A percentile compares a stretch with the other conserved stretches of the same genome.
phyloP scores from a whole-genome alignment of 2,329 filamentous ascomycete genomes.

The Neonectria magnoliae region DNA sequence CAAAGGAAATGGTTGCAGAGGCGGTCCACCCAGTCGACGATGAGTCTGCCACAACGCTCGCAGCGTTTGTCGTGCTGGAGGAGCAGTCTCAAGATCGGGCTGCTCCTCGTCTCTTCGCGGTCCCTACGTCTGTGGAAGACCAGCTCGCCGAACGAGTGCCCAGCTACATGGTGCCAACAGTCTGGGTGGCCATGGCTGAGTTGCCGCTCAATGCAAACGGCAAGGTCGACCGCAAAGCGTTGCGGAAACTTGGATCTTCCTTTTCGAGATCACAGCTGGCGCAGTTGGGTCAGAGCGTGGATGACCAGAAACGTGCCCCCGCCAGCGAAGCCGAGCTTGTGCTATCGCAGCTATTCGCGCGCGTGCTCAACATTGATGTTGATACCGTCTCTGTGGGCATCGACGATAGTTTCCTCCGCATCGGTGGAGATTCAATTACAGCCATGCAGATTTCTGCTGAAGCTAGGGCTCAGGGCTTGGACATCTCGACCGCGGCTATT shows the following conservation, averaged over 20 bases:
- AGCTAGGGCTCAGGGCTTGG: constrained; percentile 9
- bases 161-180: constrained; percentile 24
- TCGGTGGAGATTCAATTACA: constrained; percentile 59
- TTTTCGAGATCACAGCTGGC: constrained; percentile 12
- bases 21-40: not conserved
- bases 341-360: constrained; percentile 49
- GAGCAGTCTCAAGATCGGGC: constrained; percentile 14
- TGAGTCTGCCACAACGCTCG: not conserved
- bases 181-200: constrained; percentile 16
- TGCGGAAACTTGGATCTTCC: constrained; percentile 16
- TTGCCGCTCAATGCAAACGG: constrained; percentile 4
- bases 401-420: constrained; percentile 59
- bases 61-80: constrained; percentile 16
- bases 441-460: constrained; percentile 46
- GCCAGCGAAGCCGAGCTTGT: constrained; percentile 24
- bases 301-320: not conserved
- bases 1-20: constrained; percentile 24
- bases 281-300: not conserved
- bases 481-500: constrained; percentile 15
- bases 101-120: constrained; percentile 11
- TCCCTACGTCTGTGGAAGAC: constrained; percentile 5
- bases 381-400: constrained; percentile 47
- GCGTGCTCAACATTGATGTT: constrained; percentile 44
- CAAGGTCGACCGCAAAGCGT: constrained; percentile 12
- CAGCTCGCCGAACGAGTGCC: constrained; percentile 6